These are phyloP conservation scores for Paspalum notatum DNA, from an alignment of 176 grass and related monocot species.

Conservation along the genomic window DNA sequence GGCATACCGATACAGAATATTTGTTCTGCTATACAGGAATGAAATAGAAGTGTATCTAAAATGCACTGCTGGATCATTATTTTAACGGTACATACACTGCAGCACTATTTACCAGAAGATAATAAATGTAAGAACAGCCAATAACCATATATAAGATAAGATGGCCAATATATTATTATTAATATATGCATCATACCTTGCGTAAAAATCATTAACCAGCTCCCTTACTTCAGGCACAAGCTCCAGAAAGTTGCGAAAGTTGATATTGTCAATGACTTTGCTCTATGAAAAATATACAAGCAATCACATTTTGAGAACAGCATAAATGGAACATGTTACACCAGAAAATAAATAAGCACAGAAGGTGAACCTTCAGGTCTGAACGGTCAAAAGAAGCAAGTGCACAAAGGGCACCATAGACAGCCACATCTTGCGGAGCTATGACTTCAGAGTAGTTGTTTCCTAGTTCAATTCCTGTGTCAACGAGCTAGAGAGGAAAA, in stretches of 20 bases:
- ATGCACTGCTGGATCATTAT: neutral
- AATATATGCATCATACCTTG: constrained; percentile 59
- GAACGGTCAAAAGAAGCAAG: constrained; percentile 98
- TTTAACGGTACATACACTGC: neutral
- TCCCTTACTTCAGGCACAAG: constrained; percentile 97
- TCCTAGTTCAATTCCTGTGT: constrained; percentile 90
- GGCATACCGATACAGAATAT: neutral
- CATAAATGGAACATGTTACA: neutral
- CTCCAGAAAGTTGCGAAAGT: constrained; percentile 97
- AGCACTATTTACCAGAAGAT: neutral
- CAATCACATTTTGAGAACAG: constrained; percentile 8
- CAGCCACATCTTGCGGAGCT: constrained; percentile 95
- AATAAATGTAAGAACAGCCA: neutral
- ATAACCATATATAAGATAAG: neutral
- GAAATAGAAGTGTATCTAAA: neutral
- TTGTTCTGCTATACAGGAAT: neutral
- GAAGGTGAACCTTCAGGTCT: constrained; percentile 83
- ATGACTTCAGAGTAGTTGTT: constrained; percentile 94
- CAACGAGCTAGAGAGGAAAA: constrained; percentile 69
- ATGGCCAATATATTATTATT: constrained; percentile 14
- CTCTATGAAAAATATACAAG: constrained; percentile 54
- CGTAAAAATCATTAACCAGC: constrained; percentile 98
- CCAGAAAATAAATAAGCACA: neutral
- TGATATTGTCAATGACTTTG: constrained; percentile 94
- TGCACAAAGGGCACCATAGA: constrained; percentile 93